phyloP scores from a whole-genome alignment of 140 eudicot genomes.

The Cichorium intybus region DNA sequence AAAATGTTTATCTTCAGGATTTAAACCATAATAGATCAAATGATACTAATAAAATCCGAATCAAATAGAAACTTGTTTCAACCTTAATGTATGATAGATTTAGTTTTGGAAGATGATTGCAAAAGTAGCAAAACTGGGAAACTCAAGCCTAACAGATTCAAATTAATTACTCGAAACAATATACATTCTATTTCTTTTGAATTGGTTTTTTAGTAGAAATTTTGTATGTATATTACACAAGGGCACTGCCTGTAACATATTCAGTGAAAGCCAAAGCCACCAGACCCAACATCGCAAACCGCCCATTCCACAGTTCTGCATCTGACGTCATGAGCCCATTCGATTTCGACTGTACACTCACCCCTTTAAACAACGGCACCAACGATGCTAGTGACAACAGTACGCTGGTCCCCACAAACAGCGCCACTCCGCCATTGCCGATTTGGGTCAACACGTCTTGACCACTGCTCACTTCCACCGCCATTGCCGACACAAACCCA shows the following conservation, averaged over 20 bases:
- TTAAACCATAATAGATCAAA: too few species aligned
- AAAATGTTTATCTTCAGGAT: too few species aligned
- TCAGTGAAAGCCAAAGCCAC: slow-evolving; percentile 74
- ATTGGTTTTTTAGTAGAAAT: not conserved
- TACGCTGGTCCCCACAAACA: slow-evolving; percentile 51
- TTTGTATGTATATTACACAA: slow-evolving; percentile 21
- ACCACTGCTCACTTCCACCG: slow-evolving; percentile 57
- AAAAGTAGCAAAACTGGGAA: too few species aligned
- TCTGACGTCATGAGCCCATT: slow-evolving; percentile 59
- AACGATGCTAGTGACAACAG: slow-evolving; percentile 58
- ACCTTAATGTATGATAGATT: too few species aligned
- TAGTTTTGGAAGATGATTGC: too few species aligned
- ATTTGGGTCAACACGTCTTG: slow-evolving; percentile 53
- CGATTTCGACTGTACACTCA: slow-evolving; percentile 53
- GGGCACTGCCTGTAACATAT: slow-evolving; percentile 57
- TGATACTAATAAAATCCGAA: too few species aligned
- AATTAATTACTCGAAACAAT: too few species aligned
- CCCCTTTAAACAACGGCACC: slow-evolving; percentile 70
- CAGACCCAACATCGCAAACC: slow-evolving; percentile 74
- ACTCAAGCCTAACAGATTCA: too few species aligned
- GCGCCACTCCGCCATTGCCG: slow-evolving; percentile 54
- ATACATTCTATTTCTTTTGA: too few species aligned
- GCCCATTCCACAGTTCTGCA: slow-evolving; percentile 84
- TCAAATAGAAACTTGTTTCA: too few species aligned
- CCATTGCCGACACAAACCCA: slow-evolving; percentile 72